These are phyloP conservation scores for Skeletonema menzelii DNA, from an alignment of 108 stramenopile species.

Conservation along the genomic window DNA sequence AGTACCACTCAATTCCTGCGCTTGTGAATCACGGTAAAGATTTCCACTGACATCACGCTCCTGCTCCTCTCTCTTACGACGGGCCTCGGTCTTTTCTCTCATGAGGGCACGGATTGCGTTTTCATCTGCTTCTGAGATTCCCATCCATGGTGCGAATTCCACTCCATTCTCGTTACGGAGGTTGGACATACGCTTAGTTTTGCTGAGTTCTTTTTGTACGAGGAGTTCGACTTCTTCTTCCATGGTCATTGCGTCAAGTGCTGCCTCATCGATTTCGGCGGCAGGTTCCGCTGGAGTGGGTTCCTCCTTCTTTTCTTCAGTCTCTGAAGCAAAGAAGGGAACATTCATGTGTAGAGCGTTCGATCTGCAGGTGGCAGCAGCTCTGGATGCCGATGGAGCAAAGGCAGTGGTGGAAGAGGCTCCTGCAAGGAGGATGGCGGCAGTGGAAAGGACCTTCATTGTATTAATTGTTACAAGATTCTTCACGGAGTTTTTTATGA, in stretches of 20 bases:
- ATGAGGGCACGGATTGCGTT: conserved; percentile 62
- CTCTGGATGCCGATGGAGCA: conserved; percentile 23
- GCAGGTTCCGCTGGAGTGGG: background rate
- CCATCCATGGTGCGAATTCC: conserved; percentile 93
- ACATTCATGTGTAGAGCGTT: conserved; percentile 32
- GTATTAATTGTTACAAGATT: background rate
- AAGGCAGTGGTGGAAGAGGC: conserved; percentile 38
- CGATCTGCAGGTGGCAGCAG: background rate
- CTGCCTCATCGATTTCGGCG: background rate
- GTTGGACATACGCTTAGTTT: conserved; percentile 71
- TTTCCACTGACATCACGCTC: conserved; percentile 65
- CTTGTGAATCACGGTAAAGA: conserved; percentile 72
- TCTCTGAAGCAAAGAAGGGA: conserved; percentile 42
- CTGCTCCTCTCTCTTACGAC: conserved; percentile 67
- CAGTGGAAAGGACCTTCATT: conserved; percentile 32
- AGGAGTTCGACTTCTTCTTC: conserved; percentile 79
- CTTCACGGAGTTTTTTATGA: background rate
- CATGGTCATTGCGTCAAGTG: conserved; percentile 32
- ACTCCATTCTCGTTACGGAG: conserved; percentile 73
- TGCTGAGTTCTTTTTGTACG: conserved; percentile 60
- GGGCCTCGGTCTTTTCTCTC: conserved; percentile 72
- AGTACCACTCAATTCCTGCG: conserved; percentile 83
- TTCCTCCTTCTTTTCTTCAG: conserved; percentile 1
- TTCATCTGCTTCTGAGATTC: conserved; percentile 73
- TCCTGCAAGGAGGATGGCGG: conserved; percentile 32